These are phyloP conservation scores for Ophiosphaerella narmari DNA, from an alignment of 2,329 filamentous ascomycete genomes.

Conservation along the genomic window DNA sequence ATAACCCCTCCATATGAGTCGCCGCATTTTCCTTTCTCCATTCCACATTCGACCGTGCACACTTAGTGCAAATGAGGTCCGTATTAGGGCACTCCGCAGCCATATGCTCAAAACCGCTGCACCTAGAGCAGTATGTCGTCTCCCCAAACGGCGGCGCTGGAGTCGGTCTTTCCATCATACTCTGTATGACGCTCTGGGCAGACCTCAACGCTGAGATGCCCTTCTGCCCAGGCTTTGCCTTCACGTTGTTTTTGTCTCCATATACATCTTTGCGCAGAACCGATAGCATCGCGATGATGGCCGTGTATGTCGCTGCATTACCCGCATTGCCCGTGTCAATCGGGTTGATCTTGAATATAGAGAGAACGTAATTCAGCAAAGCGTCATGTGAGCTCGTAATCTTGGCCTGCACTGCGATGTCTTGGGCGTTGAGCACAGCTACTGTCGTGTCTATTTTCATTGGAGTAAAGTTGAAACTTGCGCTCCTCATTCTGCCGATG, in stretches of 20 bases:
- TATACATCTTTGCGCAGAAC: conserved; percentile 14
- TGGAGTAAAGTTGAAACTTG: conserved; percentile 15
- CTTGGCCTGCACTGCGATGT: conserved; percentile 13
- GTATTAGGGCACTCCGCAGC: conserved; percentile 7
- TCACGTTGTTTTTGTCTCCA: not conserved
- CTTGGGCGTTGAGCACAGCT: conserved; percentile 19
- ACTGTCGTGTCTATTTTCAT: conserved; percentile 10
- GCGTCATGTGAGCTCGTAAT: conserved; percentile 8
- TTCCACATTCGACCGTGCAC: not conserved
- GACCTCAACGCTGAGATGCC: conserved; percentile 13
- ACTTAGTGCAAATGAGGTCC: conserved; percentile 10
- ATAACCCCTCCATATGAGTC: conserved; percentile 12
- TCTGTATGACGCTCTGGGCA: conserved; percentile 10
- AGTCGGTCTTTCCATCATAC: conserved; percentile 17
- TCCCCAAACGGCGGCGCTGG: conserved; percentile 16
- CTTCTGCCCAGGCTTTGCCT: conserved; percentile 11
- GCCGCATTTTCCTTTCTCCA: conserved; percentile 17
- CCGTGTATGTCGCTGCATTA: conserved; percentile 19
- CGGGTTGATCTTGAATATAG: conserved; percentile 4
- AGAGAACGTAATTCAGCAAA: conserved; percentile 6
- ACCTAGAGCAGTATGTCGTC: conserved; percentile 13
- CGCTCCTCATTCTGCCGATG: conserved; percentile 2
- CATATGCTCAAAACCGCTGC: conserved; percentile 7
- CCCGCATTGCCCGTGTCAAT: conserved; percentile 9
- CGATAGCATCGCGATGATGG: conserved; percentile 15